Evolutionary conservation across 208 protist genomes (phyloP).

Genomic region (Blastocrithidia nonstop): DNA sequence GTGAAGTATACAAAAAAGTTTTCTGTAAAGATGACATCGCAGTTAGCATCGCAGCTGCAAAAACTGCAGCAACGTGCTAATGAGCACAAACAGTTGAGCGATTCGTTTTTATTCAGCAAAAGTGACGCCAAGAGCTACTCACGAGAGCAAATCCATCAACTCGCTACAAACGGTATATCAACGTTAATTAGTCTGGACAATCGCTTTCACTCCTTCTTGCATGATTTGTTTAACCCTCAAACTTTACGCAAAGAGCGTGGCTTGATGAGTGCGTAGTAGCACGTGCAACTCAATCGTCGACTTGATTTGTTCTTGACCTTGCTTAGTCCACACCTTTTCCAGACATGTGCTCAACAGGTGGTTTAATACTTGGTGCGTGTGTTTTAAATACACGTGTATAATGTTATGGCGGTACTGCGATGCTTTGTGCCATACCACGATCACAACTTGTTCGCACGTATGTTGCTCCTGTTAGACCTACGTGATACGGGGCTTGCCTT

Average conservation of each 20-base stretch:
- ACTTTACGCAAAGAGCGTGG: conserved; percentile 49
- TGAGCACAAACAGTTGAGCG: conserved; percentile 32
- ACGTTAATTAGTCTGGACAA: conserved; percentile 69
- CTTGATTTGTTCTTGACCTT: conserved; percentile 59
- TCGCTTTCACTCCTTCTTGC: conserved; percentile 63
- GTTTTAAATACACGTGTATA: conserved; percentile 76
- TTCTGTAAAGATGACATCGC: conserved; percentile 35
- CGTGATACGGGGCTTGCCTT: conserved; percentile 79
- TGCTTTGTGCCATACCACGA: conserved; percentile 79
- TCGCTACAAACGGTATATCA: conserved; percentile 50
- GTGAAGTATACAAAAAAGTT: too few relatives aligned
- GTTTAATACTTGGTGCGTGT: conserved; percentile 78
- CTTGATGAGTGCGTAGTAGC: conserved; percentile 25
- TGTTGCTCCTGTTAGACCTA: conserved; percentile 62
- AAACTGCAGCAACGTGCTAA: conserved; percentile 53
- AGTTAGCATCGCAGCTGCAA: conserved; percentile 68
- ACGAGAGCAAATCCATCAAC: conserved; percentile 72
- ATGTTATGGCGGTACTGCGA: conserved; percentile 44
- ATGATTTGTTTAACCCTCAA: conserved; percentile 41
- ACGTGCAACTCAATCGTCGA: conserved; percentile 12
- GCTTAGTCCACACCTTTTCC: conserved; percentile 70
- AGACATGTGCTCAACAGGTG: conserved; percentile 73
- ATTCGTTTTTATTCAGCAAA: conserved; percentile 70
- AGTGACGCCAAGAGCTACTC: conserved; percentile 58
- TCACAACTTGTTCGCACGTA: conserved; percentile 68